Evolutionary conservation across 129 eudicot species (phyloP), one percentile per base, ranked within the genome.

Genomic region (Ambrosia artemisiifolia): DNA sequence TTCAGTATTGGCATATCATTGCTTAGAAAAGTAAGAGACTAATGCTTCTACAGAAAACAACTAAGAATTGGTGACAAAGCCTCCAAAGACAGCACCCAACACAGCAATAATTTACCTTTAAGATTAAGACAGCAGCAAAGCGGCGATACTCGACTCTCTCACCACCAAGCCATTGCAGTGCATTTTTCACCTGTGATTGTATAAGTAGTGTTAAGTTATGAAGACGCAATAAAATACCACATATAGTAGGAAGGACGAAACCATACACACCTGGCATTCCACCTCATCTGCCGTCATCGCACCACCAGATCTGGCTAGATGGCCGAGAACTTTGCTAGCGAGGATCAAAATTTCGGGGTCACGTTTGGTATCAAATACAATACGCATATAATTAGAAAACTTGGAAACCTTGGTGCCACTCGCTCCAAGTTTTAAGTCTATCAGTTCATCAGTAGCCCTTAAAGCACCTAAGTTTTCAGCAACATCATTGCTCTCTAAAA

Each of bases 261-360:
- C 20, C 54, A 10, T 35, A 59, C 81, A 48, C 65, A 94, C 99
- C 88, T 88, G 96, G 60, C 86, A 82, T 79, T 90, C 99, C 86
- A 90, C 97, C 82, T 94, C 99, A 85, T 90, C 97, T 10, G 99
- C 96, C 4, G 99, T 84, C 97, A 86, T 90, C 70, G 97, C 99
- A 57, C 99, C 97, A 47, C 99, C 99, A 70, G 93, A 85, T 80
- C 99, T 80, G 62, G 99, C 99, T 63, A 94, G 73, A 65, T 94
- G 99, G 50, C 99, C 99, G 64, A 94, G 81, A 70, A 90, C 99
- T 86, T 77, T 90, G 73, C 99, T 94, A 14, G 99, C 92, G 70
- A 90, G 87, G 38, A 90, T 78, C 78, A 94, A 73, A 30, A 87
- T 86, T 65, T 94, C 96, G 43, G 91, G 96, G 72, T 90, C 96